These are phyloP conservation scores for Gymnopilus junonius DNA, from an alignment of 768 basidiomycete genomes.

Conservation along the genomic window DNA sequence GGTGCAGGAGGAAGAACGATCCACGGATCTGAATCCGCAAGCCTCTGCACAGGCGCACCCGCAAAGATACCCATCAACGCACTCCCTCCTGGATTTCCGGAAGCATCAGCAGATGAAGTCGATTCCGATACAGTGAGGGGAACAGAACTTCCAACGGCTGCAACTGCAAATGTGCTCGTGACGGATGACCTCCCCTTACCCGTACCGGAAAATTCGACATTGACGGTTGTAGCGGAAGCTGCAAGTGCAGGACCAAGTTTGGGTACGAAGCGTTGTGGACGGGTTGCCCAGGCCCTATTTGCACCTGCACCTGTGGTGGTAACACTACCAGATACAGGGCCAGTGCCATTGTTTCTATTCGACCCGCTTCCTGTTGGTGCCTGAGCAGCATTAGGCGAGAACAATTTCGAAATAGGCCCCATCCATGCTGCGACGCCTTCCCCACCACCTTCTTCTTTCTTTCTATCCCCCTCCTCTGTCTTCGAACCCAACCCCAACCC, in stretches of 20 bases:
- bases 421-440: slow-evolving; percentile 69
- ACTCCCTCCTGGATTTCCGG: slow-evolving; percentile 13
- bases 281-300: slow-evolving; percentile 18
- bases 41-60: slow-evolving; percentile 80
- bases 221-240: slow-evolving; percentile 91
- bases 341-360: slow-evolving; percentile 22
- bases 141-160: neutral
- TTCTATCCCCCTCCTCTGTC: slow-evolving; percentile 42
- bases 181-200: slow-evolving; percentile 46
- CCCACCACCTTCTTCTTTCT: slow-evolving; percentile 31
- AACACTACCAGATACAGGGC: neutral
- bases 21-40: slow-evolving; percentile 67
- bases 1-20: slow-evolving; percentile 58
- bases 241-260: slow-evolving; percentile 86
- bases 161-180: slow-evolving; percentile 38
- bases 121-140: slow-evolving; percentile 4
- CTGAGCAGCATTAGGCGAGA: slow-evolving; percentile 41
- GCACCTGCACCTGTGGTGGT: too few species aligned
- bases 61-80: slow-evolving; percentile 90
- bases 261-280: slow-evolving; percentile 57
- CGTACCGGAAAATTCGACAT: slow-evolving; percentile 90
- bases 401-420: slow-evolving; percentile 83
- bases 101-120: slow-evolving; percentile 11
- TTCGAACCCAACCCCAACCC: slow-evolving; percentile 65
- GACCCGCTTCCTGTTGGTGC: too few species aligned